Conservation (phyloP, 75 land plant genomes). For the Pseudotsuga menziesii region DNA sequence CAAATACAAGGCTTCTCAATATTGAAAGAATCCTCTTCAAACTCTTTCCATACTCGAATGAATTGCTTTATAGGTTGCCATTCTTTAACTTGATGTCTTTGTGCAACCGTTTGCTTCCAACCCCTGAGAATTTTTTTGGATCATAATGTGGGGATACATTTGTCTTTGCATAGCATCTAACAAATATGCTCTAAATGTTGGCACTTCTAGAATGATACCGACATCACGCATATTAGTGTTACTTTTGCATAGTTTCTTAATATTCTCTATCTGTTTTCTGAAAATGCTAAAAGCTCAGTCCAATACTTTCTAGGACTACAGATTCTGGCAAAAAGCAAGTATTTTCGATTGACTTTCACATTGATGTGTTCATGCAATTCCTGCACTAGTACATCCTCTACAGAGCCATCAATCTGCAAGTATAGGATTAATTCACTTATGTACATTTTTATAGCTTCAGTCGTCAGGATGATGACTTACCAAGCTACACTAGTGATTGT, state of each 20-base stretch:
- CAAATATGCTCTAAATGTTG: slow-evolving; percentile 6
- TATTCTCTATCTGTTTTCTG: neutral
- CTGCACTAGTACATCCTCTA: neutral
- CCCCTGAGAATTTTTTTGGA: neutral
- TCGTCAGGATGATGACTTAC: neutral
- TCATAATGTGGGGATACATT: neutral
- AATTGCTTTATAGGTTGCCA: no score
- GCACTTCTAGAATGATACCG: neutral
- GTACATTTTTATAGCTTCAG: neutral
- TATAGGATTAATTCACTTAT: neutral
- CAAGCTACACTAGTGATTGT: neutral
- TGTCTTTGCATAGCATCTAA: slow-evolving; percentile 2
- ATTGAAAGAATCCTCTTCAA: no score
- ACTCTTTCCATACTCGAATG: no score
- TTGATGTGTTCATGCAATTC: neutral
- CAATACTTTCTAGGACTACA: neutral
- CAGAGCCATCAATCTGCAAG: neutral
- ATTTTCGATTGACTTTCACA: no score
- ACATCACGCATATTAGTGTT: neutral
- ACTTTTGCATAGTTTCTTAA: neutral
- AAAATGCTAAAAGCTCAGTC: neutral
- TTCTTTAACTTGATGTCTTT: no score
- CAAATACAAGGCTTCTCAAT: no score
- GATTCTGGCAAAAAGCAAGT: neutral
- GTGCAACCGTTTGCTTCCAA: no score